phyloP scores from a whole-genome alignment of 805 yeast species.

The Candida khao-thaluensis region DNA sequence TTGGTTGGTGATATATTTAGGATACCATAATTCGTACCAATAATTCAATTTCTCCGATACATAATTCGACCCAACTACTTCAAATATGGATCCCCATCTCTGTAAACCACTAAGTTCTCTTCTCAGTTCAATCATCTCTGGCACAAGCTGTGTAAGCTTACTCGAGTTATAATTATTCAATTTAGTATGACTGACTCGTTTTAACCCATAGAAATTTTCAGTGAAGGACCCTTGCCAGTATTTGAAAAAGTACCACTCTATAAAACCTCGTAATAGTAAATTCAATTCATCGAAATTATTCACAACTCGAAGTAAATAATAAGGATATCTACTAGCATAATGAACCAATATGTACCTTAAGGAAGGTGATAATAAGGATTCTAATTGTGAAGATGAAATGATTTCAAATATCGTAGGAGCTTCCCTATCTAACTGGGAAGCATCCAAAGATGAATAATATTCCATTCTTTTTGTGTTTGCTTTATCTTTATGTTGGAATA shows the following conservation, averaged over 20 bases:
- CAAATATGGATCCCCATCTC: conserved; percentile 51
- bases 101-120: conserved; percentile 56
- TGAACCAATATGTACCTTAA: conserved; percentile 75
- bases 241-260: conserved; percentile 70
- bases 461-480: conserved; percentile 60
- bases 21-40: conserved; percentile 59
- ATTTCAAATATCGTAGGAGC: conserved; percentile 89
- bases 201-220: conserved; percentile 89
- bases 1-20: conserved; percentile 55
- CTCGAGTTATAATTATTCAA: conserved; percentile 29
- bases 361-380: conserved; percentile 76
- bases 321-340: conserved; percentile 77
- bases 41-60: conserved; percentile 65
- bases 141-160: conserved; percentile 37
- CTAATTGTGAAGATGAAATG: conserved; percentile 76
- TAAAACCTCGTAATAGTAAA: conserved; percentile 52
- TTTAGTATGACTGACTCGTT: conserved; percentile 50
- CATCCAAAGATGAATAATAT: conserved; percentile 75
- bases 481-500: too few species aligned
- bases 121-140: conserved; percentile 47
- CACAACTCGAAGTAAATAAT: conserved; percentile 57
- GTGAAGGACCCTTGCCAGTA: conserved; percentile 85
- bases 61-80: conserved; percentile 66
- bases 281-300: conserved; percentile 78
- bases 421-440: conserved; percentile 68